Percentiles rank a stretch among this genome's conserved stretches.
These are phyloP conservation scores for Hypoxylon fragiforme DNA, from an alignment of 495 filamentous ascomycete species.

Conservation along the genomic window DNA sequence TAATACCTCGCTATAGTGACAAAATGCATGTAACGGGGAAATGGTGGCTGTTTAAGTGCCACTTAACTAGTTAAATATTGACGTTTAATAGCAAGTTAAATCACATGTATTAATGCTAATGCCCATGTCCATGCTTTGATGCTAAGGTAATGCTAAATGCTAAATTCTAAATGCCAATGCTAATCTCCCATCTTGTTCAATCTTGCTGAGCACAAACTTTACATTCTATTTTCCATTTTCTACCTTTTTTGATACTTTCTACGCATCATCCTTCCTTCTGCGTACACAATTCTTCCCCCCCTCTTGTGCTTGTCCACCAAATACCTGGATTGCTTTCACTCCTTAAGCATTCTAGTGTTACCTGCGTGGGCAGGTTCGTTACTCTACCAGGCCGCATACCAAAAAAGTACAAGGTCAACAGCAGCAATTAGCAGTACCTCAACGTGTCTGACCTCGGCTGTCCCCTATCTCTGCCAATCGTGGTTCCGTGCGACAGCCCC, in stretches of 20 bases:
- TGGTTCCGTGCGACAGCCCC: neutral
- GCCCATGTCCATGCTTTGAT: no score
- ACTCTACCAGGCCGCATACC: neutral
- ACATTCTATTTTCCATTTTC: neutral
- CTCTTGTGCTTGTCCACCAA: slow-evolving; percentile 2
- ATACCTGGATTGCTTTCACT: slow-evolving; percentile 36
- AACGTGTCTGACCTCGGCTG: slow-evolving; percentile 8
- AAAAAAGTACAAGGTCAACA: neutral
- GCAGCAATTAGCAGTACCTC: slow-evolving; percentile 10
- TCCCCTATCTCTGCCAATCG: neutral
- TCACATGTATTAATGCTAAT: no score
- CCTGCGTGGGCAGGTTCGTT: slow-evolving; percentile 13
- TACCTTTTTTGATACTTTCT: neutral
- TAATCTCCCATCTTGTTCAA: no score
- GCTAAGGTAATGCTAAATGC: no score
- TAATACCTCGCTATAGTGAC: no score
- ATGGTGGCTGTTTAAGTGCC: no score
- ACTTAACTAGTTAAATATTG: no score
- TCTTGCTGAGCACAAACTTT: neutral
- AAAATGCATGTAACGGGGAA: no score
- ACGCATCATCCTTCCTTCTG: neutral
- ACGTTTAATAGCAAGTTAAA: no score
- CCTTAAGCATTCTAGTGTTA: slow-evolving; percentile 37
- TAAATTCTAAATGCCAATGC: no score
- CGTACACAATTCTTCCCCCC: neutral